These are phyloP conservation scores for Aspergillus sp. DNA, from an alignment of 2,329 filamentous ascomycete species.

Conservation along the genomic window DNA sequence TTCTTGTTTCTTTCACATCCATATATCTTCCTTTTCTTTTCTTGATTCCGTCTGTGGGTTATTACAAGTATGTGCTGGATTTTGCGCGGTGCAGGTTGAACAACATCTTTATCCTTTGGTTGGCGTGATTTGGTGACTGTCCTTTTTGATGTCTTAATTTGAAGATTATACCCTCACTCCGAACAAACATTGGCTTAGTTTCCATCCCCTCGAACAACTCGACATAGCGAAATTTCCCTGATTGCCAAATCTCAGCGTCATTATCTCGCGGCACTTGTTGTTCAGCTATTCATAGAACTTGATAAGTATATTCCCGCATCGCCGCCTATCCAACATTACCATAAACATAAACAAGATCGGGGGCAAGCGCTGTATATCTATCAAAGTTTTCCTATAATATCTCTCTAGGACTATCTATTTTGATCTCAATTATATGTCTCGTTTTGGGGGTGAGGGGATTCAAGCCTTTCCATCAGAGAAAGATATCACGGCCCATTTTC, in stretches of 20 bases:
- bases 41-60: neutral
- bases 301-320: too few relatives aligned
- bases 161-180: neutral
- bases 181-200: neutral
- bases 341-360: too few relatives aligned
- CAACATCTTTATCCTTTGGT: neutral
- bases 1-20: neutral
- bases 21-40: neutral
- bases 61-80: neutral
- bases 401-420: neutral
- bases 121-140: neutral
- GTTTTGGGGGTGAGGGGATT: neutral
- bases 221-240: neutral
- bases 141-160: neutral
- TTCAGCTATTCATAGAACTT: neutral
- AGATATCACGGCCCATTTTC: constrained; percentile 94
- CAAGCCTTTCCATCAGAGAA: constrained; percentile 67
- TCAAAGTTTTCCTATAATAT: too few relatives aligned
- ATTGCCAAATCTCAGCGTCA: too few relatives aligned
- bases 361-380: too few relatives aligned
- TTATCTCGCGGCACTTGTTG: neutral
- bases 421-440: neutral
- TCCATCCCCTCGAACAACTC: neutral
- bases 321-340: too few relatives aligned
- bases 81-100: neutral